Conservation (phyloP, 371 early-diverging fungal species). For the Mucor racemosus region DNA sequence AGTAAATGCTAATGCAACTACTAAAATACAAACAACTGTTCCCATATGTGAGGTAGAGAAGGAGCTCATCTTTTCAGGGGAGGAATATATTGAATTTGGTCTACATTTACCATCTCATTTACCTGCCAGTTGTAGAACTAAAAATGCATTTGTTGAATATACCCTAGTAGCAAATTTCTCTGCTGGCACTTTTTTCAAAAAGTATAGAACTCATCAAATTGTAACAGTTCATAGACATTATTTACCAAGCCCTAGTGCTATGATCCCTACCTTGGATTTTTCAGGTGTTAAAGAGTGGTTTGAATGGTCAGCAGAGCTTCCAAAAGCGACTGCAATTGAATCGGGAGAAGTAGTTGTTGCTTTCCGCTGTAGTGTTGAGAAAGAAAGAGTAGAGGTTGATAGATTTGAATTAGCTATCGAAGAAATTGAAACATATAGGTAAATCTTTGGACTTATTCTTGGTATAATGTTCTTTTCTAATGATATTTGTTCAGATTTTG, state of each 20-base stretch:
- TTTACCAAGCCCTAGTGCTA: constrained; percentile 45
- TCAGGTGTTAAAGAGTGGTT: constrained; percentile 50
- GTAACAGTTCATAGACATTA: constrained; percentile 47
- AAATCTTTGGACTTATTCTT: background rate
- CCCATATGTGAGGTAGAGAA: constrained; percentile 51
- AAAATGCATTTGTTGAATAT: constrained; percentile 51
- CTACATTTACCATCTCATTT: constrained; percentile 49
- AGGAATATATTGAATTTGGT: constrained; percentile 47
- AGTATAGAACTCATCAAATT: constrained; percentile 39
- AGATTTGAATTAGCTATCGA: constrained; percentile 41
- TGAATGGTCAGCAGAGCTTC: constrained; percentile 52
- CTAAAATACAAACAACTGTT: constrained; percentile 33
- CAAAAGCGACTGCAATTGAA: constrained; percentile 49
- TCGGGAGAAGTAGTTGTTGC: constrained; percentile 48
- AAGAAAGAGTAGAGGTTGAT: constrained; percentile 48
- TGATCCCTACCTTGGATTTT: constrained; percentile 47
- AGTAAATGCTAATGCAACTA: constrained; percentile 10
- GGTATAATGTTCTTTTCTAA: background rate
- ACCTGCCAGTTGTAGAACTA: constrained; percentile 38
- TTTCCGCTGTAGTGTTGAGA: constrained; percentile 51
- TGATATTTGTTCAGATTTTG: constrained; percentile 29
- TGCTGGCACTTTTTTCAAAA: constrained; percentile 50
- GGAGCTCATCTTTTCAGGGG: constrained; percentile 52
- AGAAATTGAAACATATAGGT: constrained; percentile 50
- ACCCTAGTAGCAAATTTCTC: constrained; percentile 48